Evolutionary conservation across 2,329 filamentous ascomycete species (phyloP).

Genomic region (Neonectria neomacrospora): DNA sequence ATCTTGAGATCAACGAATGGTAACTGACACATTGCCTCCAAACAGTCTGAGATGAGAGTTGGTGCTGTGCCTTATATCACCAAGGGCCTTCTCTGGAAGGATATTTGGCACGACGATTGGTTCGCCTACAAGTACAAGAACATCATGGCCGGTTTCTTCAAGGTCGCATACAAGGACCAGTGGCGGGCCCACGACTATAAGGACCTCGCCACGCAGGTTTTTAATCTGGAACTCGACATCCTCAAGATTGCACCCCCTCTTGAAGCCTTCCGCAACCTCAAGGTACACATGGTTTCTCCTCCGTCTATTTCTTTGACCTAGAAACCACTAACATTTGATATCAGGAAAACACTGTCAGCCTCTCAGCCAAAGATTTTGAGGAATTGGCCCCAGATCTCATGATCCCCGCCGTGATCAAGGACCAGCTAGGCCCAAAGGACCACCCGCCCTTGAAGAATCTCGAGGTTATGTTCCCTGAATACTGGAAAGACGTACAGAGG

Average conservation of each 20-base stretch:
- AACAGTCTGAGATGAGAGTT: slow-evolving; percentile 23
- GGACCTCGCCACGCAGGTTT: slow-evolving; percentile 8
- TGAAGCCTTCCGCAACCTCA: slow-evolving; percentile 7
- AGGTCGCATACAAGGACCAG: neutral
- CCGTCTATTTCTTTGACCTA: neutral
- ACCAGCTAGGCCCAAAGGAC: neutral
- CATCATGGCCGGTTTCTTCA: neutral
- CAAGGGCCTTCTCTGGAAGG: slow-evolving; percentile 18
- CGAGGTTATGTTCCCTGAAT: slow-evolving; percentile 26
- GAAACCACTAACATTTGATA: neutral
- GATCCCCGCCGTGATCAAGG: slow-evolving; percentile 3
- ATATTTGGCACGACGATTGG: slow-evolving; percentile 8
- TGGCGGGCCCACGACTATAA: slow-evolving; percentile 1
- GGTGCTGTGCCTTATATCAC: slow-evolving; percentile 17
- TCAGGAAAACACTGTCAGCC: slow-evolving; percentile 5
- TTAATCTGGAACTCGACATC: slow-evolving; percentile 21
- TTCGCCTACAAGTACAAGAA: neutral
- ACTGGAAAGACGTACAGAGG: slow-evolving; percentile 15
- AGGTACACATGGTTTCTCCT: slow-evolving; percentile 6
- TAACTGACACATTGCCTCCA: neutral
- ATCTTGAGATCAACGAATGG: neutral
- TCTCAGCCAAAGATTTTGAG: slow-evolving; percentile 12
- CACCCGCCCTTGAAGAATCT: slow-evolving; percentile 3
- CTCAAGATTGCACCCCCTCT: slow-evolving; percentile 7
- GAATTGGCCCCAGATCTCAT: slow-evolving; percentile 9